Evolutionary conservation across 2,329 filamentous ascomycete genomes (phyloP), one percentile per base, ranked within the genome.

Genomic region (Penicillium sp.): DNA sequence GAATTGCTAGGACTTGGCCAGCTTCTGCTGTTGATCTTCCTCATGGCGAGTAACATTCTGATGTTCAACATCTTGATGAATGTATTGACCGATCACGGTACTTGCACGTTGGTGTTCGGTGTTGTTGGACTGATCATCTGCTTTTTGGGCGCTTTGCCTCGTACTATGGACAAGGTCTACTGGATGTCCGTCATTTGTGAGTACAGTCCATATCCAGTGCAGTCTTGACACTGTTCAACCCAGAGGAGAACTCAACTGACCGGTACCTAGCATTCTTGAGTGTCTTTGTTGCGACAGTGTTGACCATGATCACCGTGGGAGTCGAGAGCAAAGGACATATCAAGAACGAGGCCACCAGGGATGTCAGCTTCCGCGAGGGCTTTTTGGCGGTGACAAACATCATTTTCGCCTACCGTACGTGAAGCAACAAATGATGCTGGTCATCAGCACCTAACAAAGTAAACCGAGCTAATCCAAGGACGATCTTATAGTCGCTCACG

Each of bases 51-150:
- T n/a, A 88, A 91, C 72, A 81, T 88, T 53, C 75, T 90, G 57
- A 88, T 86, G 0, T 89, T 89, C 60, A 82, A 82, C 31, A 87
- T 90, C 64, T 84, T 87, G 66, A 82, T 89, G 71, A 85, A 85
- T 64, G 84, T 81, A 47, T 76, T 90, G 43, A 86, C 85, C 7
- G 72, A 83, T 4, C 81, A 87, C 58, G 82, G 79, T 0, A 79
- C 81, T 1, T 90, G 86, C 72, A 86, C 84, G 4, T 82, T 89
- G 51, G 76, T 84, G 2, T 89, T 84, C 74, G 82, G 79, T 11
- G 76, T 85, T n/a, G 75, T 86, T 5, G 85, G 84, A 0, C 63
- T 87, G 57, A 66, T 81, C 2, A 66, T 89, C 8, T 87, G 83
- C 63, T 83, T 85, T 67, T 54, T 84, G 8, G 78, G 84, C 7